A percentile compares a stretch with the other conserved stretches of the same genome.
These are phyloP conservation scores for Cryptococcus sp. DNA, from an alignment of 1,284 basidiomycete species.

Conservation along the genomic window DNA sequence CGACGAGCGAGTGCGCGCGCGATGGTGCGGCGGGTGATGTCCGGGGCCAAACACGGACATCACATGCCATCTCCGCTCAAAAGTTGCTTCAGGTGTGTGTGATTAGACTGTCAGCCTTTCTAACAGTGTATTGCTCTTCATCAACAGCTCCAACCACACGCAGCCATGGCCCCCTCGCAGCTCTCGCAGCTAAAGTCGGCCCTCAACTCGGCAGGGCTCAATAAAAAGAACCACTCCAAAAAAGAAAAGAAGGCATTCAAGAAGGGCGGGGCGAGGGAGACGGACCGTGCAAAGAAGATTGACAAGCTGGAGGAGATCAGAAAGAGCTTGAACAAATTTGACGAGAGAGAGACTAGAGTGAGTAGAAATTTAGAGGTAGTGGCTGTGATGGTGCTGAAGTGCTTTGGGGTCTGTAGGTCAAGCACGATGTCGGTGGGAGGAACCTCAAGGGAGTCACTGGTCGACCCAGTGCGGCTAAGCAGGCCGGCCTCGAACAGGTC, in stretches of 20 bases:
- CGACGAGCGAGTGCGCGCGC: neutral
- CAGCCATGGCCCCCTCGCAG: conserved; percentile 58
- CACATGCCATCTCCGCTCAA: conserved; percentile 5
- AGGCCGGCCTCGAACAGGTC: conserved; percentile 85
- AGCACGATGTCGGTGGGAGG: conserved; percentile 86
- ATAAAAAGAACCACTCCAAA: conserved; percentile 59
- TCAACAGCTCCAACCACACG: neutral
- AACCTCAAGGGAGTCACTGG: conserved; percentile 81
- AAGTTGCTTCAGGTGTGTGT: conserved; percentile 8
- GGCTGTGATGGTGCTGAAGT: neutral
- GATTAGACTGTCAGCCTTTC: neutral
- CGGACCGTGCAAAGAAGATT: conserved; percentile 72
- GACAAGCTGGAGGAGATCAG: conserved; percentile 82
- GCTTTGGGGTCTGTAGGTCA: conserved; percentile 52
- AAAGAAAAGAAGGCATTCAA: conserved; percentile 61
- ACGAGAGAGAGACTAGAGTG: conserved; percentile 76
- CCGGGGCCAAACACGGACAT: neutral
- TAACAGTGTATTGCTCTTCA: neutral
- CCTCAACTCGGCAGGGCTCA: conserved; percentile 70
- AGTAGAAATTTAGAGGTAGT: conserved; percentile 3
- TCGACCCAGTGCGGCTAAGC: conserved; percentile 78
- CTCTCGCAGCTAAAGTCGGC: conserved; percentile 82
- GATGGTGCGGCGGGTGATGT: neutral
- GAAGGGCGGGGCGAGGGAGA: conserved; percentile 58
- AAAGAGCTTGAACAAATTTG: conserved; percentile 85